Conservation (phyloP, 176 grass and related monocot genomes). For the Bothriochloa decipiens region DNA sequence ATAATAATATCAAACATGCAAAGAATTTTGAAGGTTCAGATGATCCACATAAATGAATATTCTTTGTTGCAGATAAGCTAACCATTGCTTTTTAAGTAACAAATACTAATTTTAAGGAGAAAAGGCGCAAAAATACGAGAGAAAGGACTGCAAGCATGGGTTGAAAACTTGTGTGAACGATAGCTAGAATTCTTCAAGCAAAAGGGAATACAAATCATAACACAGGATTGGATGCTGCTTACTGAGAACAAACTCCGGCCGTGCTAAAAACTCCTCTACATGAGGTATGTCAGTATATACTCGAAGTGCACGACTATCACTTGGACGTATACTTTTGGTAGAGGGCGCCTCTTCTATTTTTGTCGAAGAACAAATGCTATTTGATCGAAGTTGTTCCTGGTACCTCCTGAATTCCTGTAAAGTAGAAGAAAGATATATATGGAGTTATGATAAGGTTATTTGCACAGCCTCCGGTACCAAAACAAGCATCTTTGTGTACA, state of each 20-base stretch:
- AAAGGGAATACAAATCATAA: background rate
- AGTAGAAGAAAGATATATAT: constrained; percentile 15
- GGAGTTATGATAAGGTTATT: constrained; percentile 13
- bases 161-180: background rate
- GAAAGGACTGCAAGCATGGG: background rate
- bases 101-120: background rate
- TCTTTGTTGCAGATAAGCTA: background rate
- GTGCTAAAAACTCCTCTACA: constrained; percentile 85
- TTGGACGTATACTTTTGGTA: constrained; percentile 61
- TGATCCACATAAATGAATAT: background rate
- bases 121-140: background rate
- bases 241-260: constrained; percentile 93
- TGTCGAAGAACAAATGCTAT: constrained; percentile 43
- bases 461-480: background rate
- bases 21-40: constrained; percentile 9
- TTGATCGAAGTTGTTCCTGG: constrained; percentile 69
- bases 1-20: constrained; percentile 3
- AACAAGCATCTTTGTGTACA: background rate
- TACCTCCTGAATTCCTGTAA: constrained; percentile 81
- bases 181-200: background rate
- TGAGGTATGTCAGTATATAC: constrained; percentile 94
- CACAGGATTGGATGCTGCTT: constrained; percentile 37
- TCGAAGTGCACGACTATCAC: constrained; percentile 57
- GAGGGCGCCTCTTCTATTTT: constrained; percentile 22
- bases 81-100: constrained; percentile 9